Conservation (phyloP, 2,329 filamentous ascomycete genomes). For the Xylaria sp. region DNA sequence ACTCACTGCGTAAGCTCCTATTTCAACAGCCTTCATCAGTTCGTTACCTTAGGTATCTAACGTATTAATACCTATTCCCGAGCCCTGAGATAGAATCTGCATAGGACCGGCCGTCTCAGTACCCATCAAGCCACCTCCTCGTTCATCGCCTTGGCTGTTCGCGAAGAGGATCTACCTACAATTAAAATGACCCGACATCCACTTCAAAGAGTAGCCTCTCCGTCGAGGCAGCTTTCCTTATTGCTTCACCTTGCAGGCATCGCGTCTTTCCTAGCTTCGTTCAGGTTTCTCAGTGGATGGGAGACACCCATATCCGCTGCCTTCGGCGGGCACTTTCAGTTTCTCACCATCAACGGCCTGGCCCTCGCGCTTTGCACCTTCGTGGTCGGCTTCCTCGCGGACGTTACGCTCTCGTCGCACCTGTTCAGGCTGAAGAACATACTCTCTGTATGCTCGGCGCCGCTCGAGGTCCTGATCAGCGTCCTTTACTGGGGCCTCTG, state of each 20-base stretch:
- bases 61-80: background rate
- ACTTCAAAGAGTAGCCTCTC: slow-evolving; percentile 67
- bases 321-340: slow-evolving; percentile 71
- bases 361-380: slow-evolving; percentile 64
- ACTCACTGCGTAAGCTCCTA: background rate
- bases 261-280: slow-evolving; percentile 56
- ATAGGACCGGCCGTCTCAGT: background rate
- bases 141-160: background rate
- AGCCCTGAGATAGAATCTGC: background rate
- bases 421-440: slow-evolving; percentile 70
- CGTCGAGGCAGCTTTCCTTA: slow-evolving; percentile 65
- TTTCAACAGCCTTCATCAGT: background rate
- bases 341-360: slow-evolving; percentile 74
- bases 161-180: background rate
- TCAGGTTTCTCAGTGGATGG: slow-evolving; percentile 53
- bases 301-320: slow-evolving; percentile 57
- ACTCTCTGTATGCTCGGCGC: slow-evolving; percentile 66
- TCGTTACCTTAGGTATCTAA: background rate
- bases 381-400: slow-evolving; percentile 62
- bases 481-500: slow-evolving; percentile 74
- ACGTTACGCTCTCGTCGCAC: slow-evolving; percentile 59
- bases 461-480: slow-evolving; percentile 71
- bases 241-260: slow-evolving; percentile 61
- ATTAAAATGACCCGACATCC: slow-evolving; percentile 57
- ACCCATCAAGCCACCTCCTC: background rate